Evolutionary conservation across 2,329 filamentous ascomycete species (phyloP), one percentile per base, ranked within the genome.

Genomic region (Trichophyton simii): DNA sequence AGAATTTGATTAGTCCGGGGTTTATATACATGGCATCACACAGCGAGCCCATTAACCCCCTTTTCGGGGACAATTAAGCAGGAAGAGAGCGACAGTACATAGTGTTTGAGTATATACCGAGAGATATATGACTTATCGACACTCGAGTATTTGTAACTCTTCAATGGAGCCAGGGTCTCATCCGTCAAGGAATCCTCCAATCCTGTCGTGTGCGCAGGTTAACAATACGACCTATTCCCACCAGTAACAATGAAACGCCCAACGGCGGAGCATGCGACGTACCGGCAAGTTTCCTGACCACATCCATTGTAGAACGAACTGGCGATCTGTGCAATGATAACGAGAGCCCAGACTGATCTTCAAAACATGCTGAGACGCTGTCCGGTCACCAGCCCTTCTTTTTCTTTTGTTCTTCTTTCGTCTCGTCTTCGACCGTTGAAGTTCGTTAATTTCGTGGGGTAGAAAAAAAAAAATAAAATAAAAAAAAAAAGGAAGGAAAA

Each of bases 121-220:
- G 94, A 97, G 63, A 96, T 84, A 65, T 88, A 87, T 58, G 91
- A 96, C 77, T 96, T 92, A 80, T 99, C 94, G 75, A 99, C 91
- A 70, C 88, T 89, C 68, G 91, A 95, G 77, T 99, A 99, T 73
- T 96, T 95, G 85, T 99, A 99, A 63, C 87, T 86, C 76, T 91
- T 94, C 69, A 99, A 86, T 73, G 96, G 91, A 63, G 88, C 81
- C 67, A 99, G 83, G 60, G 90, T 90, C 70, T 97, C 91, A 69
- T 96, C 90, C 31, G 91, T 95, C 67, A 97, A 79, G 66, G 80
- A 82, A 65, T 84, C 81, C 69, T 50, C 41, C 41, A 44, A 34
- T 59, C 42, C 58, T 59, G 44, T 36, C 28, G 50, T 20, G 31
- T 55, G 13, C 31, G 50, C 34, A 38, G 8, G 31, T 55, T 55